Conservation (phyloP, 2,329 filamentous ascomycete genomes). For the Ophiostoma populinum region DNA sequence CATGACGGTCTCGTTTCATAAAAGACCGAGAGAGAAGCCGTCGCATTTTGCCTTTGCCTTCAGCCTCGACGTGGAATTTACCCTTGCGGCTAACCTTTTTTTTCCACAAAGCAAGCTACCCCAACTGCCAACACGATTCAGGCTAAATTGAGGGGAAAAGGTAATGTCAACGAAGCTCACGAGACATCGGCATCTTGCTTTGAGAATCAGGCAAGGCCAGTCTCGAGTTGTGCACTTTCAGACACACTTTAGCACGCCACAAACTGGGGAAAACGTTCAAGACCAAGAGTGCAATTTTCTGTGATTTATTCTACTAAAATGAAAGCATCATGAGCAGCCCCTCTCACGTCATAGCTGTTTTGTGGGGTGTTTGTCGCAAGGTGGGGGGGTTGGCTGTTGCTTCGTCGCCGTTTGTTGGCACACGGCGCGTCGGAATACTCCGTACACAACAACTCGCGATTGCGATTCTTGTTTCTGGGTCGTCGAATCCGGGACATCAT, state of each 20-base stretch:
- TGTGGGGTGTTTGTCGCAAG: slow-evolving; percentile 1
- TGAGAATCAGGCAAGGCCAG: too few relatives aligned
- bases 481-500: too few relatives aligned
- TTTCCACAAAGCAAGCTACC: slow-evolving; percentile 2
- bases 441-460: too few relatives aligned
- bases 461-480: too few relatives aligned
- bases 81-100: neutral
- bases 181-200: too few relatives aligned
- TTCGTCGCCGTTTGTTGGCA: too few relatives aligned
- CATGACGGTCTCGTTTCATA: too few relatives aligned
- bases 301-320: neutral
- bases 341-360: slow-evolving; percentile 1
- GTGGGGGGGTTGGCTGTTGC: neutral
- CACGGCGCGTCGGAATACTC: neutral
- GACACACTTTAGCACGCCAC: too few relatives aligned
- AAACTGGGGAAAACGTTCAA: too few relatives aligned
- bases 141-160: neutral
- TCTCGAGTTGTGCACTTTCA: too few relatives aligned
- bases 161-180: neutral
- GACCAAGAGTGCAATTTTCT: too few relatives aligned
- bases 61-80: neutral
- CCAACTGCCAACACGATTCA: neutral
- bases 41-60: neutral
- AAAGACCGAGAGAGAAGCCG: too few relatives aligned
- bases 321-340: neutral